Conservation (phyloP, 2,329 filamentous ascomycete species). For the Neofusicoccum parvum region DNA sequence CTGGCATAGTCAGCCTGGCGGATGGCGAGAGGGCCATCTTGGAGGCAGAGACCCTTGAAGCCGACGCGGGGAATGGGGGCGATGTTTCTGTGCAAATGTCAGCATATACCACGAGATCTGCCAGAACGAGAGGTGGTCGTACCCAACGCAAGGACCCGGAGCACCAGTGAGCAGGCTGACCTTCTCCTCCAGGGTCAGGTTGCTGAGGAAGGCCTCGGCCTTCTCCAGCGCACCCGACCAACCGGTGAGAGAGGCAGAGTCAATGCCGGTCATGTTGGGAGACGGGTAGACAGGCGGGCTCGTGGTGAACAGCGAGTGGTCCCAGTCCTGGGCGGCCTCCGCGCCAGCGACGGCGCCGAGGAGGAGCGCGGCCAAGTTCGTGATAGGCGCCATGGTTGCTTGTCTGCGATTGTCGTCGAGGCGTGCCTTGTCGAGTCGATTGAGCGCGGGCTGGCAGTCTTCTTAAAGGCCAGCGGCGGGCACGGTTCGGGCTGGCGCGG, state of each 20-base stretch:
- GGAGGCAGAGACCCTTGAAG: slow-evolving; percentile 44
- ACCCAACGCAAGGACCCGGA: slow-evolving; percentile 40
- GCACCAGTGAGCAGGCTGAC: slow-evolving; percentile 40
- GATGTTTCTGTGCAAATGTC: slow-evolving; percentile 29
- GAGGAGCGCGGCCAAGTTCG: slow-evolving; percentile 11
- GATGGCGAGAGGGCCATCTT: slow-evolving; percentile 42
- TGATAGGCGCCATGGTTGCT: slow-evolving; percentile 21
- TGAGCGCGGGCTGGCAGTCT: neutral
- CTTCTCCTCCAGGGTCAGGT: slow-evolving; percentile 44
- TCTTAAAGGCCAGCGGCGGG: neutral
- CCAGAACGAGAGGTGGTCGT: neutral
- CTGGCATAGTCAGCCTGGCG: slow-evolving; percentile 29
- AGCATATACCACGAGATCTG: neutral
- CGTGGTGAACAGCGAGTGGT: slow-evolving; percentile 22
- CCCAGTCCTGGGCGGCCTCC: slow-evolving; percentile 22
- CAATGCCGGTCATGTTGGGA: slow-evolving; percentile 20
- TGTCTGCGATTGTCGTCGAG: slow-evolving; percentile 4
- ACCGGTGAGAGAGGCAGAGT: slow-evolving; percentile 8
- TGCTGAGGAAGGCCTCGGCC: slow-evolving; percentile 37
- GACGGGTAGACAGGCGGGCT: slow-evolving; percentile 25
- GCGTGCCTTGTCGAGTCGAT: slow-evolving; percentile 6
- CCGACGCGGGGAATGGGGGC: slow-evolving; percentile 40
- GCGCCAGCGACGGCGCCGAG: slow-evolving; percentile 19
- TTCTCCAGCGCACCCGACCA: slow-evolving; percentile 41
- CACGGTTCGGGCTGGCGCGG: neutral